Base-by-base conservation (phyloP, 352 stramenopile species). In the Phytopythium boreale region DNA sequence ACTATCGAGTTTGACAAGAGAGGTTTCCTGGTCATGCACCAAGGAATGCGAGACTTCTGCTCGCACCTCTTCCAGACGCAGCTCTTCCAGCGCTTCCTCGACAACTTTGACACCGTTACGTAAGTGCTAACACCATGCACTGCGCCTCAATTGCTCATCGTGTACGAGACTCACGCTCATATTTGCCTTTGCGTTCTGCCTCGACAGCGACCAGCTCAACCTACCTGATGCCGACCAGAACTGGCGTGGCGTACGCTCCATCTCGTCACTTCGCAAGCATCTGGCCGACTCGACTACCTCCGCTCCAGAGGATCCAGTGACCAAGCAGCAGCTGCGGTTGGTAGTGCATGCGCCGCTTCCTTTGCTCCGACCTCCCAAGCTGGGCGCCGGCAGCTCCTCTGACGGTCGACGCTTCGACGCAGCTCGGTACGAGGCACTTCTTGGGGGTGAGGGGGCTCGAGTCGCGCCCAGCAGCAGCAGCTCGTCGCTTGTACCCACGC, bases 51-150 rank as follows among this genome's bases (percentile, higher is more conserved):
- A 20, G 82, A 91, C 15, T 90, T 89, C 52, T 89, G 72, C 47
- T 65, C 72, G 1, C 77, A 89, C 29, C 69, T 93, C 8, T 91
- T 93, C 57, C 77, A 90, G 47, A 93, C 84, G 0, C 84, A 91
- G 49, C 69, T 88, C 27, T 93, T 93, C 50, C 78, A 91, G 57
- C 73, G 77, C 4, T 91, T 87, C 31, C 72, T 93, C 34, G 80
- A 90, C 49, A 76, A 69, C 17, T 75, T 72, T 36, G 61, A 56
- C 49, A 20, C 56, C 1, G 49, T 69, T 44, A 63, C 37, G 69
- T 78, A 53, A 56, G 63, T 15, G 9, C 15, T 50, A 0, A 6
- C 43, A 5, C 5, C 15, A 22, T 50, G 6, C 17, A 1, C 0
- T 39, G 34, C 31, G 31, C 31, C 4, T 39, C 34, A 14, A 14